Percentiles rank a stretch among this genome's conserved stretches.
Evolutionary conservation across 768 basidiomycete genomes (phyloP).

Genomic region (Leucocoprinus leucothites): DNA sequence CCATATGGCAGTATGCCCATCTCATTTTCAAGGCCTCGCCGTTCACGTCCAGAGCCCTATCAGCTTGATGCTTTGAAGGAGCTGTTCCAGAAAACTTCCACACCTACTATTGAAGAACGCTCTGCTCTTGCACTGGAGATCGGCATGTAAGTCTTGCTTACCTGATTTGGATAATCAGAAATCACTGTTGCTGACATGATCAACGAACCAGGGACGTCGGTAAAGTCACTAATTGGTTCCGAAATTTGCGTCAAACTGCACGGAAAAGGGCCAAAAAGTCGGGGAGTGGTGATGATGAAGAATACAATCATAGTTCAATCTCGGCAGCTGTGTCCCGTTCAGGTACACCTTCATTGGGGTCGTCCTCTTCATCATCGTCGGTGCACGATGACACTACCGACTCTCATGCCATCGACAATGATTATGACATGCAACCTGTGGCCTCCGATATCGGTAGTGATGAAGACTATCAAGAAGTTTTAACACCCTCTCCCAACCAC

Average conservation of each 20-base stretch:
- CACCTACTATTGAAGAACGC: conserved; percentile 80
- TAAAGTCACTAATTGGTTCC: conserved; percentile 88
- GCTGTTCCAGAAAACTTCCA: conserved; percentile 62
- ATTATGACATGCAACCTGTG: conserved; percentile 38
- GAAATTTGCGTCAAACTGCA: conserved; percentile 80
- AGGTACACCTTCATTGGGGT: conserved; percentile 42
- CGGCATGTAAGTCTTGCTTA: conserved; percentile 56
- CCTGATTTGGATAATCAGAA: conserved; percentile 14
- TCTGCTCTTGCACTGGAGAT: conserved; percentile 69
- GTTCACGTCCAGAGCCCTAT: conserved; percentile 75
- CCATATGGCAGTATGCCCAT: conserved; percentile 41
- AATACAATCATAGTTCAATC: conserved; percentile 32
- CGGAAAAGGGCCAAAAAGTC: conserved; percentile 61
- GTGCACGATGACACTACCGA: conserved; percentile 45
- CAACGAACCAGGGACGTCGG: conserved; percentile 60
- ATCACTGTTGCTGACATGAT: conserved; percentile 15
- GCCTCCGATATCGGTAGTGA: conserved; percentile 61
- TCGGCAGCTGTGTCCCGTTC: conserved; percentile 49
- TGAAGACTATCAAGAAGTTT: conserved; percentile 71
- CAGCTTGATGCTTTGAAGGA: conserved; percentile 76
- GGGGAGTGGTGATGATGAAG: conserved; percentile 42
- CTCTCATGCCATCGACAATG: conserved; percentile 34
- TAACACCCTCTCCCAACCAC: conserved; percentile 65
- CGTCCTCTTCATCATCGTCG: conserved; percentile 49
- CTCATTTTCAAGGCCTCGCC: conserved; percentile 52